A percentile compares a stretch with the other conserved stretches of the same genome.
Conservation (phyloP, 83 land plant genomes). For the Isoetes engelmannii region DNA sequence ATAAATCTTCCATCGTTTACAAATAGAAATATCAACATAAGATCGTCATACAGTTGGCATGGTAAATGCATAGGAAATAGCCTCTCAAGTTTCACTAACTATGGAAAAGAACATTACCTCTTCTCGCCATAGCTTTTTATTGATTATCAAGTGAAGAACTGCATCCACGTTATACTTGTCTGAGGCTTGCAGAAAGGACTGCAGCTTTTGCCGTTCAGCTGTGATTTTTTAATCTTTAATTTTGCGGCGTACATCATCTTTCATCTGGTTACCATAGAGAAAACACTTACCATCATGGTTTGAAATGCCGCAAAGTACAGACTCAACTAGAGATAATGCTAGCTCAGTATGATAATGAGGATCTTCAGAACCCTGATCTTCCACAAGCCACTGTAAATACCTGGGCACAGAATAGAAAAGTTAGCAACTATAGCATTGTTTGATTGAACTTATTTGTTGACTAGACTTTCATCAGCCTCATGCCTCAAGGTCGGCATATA, state of each 20-base stretch:
- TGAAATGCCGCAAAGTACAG: slow-evolving; percentile 46
- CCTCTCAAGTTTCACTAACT: too few relatives aligned
- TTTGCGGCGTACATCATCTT: too few relatives aligned
- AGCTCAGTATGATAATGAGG: slow-evolving; percentile 68
- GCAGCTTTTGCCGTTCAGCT: slow-evolving; percentile 39
- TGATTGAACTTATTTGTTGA: neutral
- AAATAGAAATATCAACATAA: too few relatives aligned
- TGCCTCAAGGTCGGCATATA: too few relatives aligned
- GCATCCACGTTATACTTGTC: slow-evolving; percentile 83
- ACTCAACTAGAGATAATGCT: slow-evolving; percentile 81
- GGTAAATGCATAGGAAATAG: too few relatives aligned
- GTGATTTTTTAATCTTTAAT: neutral
- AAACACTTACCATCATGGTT: slow-evolving; percentile 2
- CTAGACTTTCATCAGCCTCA: too few relatives aligned
- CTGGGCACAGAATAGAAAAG: slow-evolving; percentile 24
- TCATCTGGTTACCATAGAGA: too few relatives aligned
- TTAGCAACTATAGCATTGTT: too few relatives aligned
- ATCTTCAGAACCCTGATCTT: slow-evolving; percentile 84
- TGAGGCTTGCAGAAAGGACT: slow-evolving; percentile 69
- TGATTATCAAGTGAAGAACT: slow-evolving; percentile 69
- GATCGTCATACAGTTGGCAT: too few relatives aligned
- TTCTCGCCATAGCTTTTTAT: slow-evolving; percentile 86
- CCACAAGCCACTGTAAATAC: slow-evolving; percentile 91
- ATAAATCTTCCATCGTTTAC: too few relatives aligned
- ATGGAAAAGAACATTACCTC: slow-evolving; percentile 41